Conservation (phyloP, 306 rosid species). For the Pyrus betulifolia region DNA sequence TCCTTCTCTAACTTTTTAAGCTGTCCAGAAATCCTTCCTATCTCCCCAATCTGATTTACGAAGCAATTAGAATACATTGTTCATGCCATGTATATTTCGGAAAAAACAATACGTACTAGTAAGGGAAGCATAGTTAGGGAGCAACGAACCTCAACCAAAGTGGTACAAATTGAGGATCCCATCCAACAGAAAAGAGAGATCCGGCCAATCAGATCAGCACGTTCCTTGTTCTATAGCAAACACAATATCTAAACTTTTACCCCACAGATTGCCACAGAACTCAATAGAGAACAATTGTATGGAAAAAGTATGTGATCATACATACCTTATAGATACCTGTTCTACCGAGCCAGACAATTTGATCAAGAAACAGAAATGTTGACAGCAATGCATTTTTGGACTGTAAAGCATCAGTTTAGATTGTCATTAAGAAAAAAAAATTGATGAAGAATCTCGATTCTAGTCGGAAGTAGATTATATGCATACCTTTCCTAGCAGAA, state of each 20-base stretch:
- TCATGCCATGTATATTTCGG: constrained; percentile 1
- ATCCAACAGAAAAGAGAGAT: constrained; percentile 91
- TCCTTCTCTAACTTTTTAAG: constrained; percentile 85
- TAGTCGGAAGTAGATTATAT: constrained; percentile 17
- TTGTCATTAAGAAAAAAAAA: neutral
- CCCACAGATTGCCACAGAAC: neutral
- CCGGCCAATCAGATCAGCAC: constrained; percentile 62
- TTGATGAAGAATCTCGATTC: neutral
- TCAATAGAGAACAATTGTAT: neutral
- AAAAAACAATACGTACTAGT: neutral
- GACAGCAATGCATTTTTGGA: constrained; percentile 83
- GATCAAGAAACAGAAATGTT: constrained; percentile 92
- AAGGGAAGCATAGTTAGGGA: constrained; percentile 6
- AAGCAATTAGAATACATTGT: constrained; percentile 5
- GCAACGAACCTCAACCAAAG: constrained; percentile 76
- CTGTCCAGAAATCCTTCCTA: constrained; percentile 80
- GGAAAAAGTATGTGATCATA: neutral
- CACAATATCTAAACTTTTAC: neutral
- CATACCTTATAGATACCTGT: constrained; percentile 68
- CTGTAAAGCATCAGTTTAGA: constrained; percentile 29
- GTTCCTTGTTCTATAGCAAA: constrained; percentile 70
- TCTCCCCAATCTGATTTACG: constrained; percentile 70
- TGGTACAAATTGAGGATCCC: constrained; percentile 70
- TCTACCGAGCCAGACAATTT: constrained; percentile 93
- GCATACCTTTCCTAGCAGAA: constrained; percentile 89